Evolutionary conservation across 139 green algal genomes (phyloP), one percentile per base, ranked within the genome.

Genomic region (Chlorella sp.): DNA sequence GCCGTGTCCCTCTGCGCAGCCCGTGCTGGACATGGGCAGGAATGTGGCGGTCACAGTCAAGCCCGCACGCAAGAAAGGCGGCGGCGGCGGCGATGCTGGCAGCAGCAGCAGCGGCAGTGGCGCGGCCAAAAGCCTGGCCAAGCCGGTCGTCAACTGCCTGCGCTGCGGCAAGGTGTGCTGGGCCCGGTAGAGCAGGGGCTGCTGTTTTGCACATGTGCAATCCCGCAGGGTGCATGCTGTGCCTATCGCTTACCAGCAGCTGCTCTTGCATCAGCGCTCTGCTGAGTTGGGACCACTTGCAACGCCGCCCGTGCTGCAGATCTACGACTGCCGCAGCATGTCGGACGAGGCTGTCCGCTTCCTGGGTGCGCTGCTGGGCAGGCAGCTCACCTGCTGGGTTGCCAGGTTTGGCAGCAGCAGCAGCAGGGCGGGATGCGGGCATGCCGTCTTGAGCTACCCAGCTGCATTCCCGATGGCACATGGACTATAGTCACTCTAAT

Each of bases 61-160:
- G 82, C 43, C 64, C 16, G 34, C 43, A 32, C 58, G 41, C n/a
- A 44, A 38, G 54, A 88, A 80, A 26, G 56, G 38, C 40, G 34
- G 58, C 38, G 34, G 76, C 51, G 56, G 28, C 64, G 38, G 14
- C 38, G 40, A 30, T 26, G 32, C 51, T 22, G 34, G 60, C 60
- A 26, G 43, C 75, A 30, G 56, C 54, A 60, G 51, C 51, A 60
- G 16, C 4, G 2, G 46, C 38, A 41, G 36, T 56, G 7, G 76
- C 13, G 60, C 48, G 1, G 36, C 1, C 40, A 83, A 73, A 40
- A 46, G n/a, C 24, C 58, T 92, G 44, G 84, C 90, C 34, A 41
- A 76, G 17, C 77, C 91, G 38, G 93, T 97, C 48, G 85, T 90
- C 82, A 98, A 98, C 89, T 98, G 95, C 90, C 84, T 98, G 51